Base-by-base conservation (phyloP, 73 alveolate genomes). In the Paramecium caudatum region DNA sequence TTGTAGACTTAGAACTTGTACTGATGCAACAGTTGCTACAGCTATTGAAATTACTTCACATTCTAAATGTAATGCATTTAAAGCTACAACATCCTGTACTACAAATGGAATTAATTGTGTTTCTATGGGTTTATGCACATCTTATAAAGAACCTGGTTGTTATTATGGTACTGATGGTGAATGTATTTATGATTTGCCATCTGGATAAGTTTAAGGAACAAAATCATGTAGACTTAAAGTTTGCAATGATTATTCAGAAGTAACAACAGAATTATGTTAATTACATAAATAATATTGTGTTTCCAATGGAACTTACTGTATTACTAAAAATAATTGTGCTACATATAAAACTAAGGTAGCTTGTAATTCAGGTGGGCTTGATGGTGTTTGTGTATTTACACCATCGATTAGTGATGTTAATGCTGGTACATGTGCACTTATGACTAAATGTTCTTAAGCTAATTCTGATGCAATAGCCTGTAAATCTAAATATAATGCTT, bases 151-250 rank as follows among this genome's bases (percentile, higher is more conserved):
- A 45, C 17, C 21, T 6, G 65, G 88, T n/a, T 74, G 88, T 9
- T 74, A 39, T 10, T 19, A 6, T 37, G 88, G 88, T 15, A 41
- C 88, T 6, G 88, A 74, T 37, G 88, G 88, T 8, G 68, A 74
- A 45, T 74, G 88, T 43, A 74, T 74, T 6, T 74, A 21, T 8
- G 32, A 33, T 13, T 74, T 27, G 16, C 88, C 88, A 4, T 36
- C 27, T 16, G 88, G 69, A 15, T 74, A 41, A 21, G 68, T 45
- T 1, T 37, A 41, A 41, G 88, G 88, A 15, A 21, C 8, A 1
- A 39, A 74, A 43, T 16, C 65, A 0, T 74, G 88, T n/a, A 74
- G 88, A 74, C 16, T 45, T 0, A 37, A 74, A 27, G 46, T 74
- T 4, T 74, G 88, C 13, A 2, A 41, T 1, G 88, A 74, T 45